These are phyloP conservation scores for Alternaria infectoria DNA, from an alignment of 2,329 filamentous ascomycete species.

Conservation along the genomic window DNA sequence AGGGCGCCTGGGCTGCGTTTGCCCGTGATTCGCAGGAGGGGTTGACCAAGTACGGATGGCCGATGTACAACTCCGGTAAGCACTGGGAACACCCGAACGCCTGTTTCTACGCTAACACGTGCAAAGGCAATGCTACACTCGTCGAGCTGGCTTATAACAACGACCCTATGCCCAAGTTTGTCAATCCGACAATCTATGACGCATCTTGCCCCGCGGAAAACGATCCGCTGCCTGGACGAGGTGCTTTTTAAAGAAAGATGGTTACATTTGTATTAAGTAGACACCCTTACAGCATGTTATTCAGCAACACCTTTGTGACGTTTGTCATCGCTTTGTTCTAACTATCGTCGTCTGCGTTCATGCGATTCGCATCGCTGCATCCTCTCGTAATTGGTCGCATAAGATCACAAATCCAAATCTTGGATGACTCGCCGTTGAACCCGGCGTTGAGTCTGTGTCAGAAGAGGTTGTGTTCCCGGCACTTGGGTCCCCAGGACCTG, in stretches of 20 bases:
- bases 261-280: background rate
- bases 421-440: background rate
- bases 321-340: background rate
- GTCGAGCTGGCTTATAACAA: constrained; percentile 31
- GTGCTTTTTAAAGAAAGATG: constrained; percentile 24
- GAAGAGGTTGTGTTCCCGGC: background rate
- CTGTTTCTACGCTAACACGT: background rate
- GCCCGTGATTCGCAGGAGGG: constrained; percentile 38
- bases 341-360: background rate
- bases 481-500: background rate
- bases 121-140: constrained; percentile 22
- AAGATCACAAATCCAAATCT: background rate
- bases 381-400: background rate
- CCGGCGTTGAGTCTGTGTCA: background rate
- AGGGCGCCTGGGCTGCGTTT: constrained; percentile 45
- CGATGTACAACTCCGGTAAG: constrained; percentile 25
- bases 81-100: background rate
- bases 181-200: constrained; percentile 28
- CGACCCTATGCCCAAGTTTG: constrained; percentile 21
- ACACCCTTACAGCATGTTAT: background rate
- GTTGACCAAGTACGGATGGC: constrained; percentile 44
- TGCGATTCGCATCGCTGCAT: background rate
- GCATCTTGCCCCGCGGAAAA: constrained; percentile 28
- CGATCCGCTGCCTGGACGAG: constrained; percentile 31
- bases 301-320: background rate